Evolutionary conservation across 2,329 filamentous ascomycete genomes (phyloP).

Genomic region (Sclerotinia trifoliorum): DNA sequence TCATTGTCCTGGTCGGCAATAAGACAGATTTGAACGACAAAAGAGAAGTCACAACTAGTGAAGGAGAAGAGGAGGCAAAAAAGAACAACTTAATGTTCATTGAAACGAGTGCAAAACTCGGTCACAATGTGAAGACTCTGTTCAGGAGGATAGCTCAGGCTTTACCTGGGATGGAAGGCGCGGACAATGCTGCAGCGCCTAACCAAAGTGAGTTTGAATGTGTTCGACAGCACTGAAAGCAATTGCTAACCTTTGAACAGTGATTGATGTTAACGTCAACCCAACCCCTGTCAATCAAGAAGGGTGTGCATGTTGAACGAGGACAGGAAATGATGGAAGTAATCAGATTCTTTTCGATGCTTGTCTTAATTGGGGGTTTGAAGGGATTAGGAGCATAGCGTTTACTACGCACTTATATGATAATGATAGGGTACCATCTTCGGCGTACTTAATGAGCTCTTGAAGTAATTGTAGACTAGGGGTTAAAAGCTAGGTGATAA

Average conservation of each 20-base stretch:
- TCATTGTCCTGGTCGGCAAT: conserved; percentile 97
- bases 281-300: conserved; percentile 68
- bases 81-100: conserved; percentile 99
- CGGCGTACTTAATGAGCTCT: conserved; percentile 23
- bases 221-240: neutral
- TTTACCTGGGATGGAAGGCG: conserved; percentile 93
- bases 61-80: conserved; percentile 97
- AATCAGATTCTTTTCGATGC: conserved; percentile 27
- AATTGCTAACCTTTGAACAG: conserved; percentile 46
- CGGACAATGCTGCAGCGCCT: conserved; percentile 69
- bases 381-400: conserved; percentile 39
- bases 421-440: conserved; percentile 31
- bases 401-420: conserved; percentile 39
- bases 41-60: conserved; percentile 91
- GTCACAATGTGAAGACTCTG: conserved; percentile 95
- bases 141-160: conserved; percentile 99
- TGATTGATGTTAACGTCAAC: conserved; percentile 92
- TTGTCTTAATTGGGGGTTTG: conserved; percentile 35
- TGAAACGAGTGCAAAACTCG: conserved; percentile 95
- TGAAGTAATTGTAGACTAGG: conserved; percentile 19
- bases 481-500: conserved; percentile 10
- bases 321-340: conserved; percentile 14
- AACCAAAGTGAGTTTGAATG: conserved; percentile 67
- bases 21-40: conserved; percentile 99
- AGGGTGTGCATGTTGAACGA: conserved; percentile 63